Conservation (phyloP, 805 yeast species). For the Saccharomycopsis microspora region DNA sequence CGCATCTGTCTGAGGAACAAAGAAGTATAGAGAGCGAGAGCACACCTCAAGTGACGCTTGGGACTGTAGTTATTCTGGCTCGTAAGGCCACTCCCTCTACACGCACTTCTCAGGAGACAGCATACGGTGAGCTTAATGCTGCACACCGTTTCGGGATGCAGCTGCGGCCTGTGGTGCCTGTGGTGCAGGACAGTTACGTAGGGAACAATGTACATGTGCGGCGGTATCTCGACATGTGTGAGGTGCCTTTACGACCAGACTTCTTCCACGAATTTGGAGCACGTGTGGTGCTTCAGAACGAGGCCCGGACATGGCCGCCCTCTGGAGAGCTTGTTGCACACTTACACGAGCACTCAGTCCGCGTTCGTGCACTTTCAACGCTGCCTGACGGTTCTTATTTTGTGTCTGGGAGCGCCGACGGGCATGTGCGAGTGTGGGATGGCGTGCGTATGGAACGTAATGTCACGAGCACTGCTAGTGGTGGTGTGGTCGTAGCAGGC, state of each 20-base stretch:
- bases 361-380: slow-evolving; percentile 45
- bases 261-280: slow-evolving; percentile 65
- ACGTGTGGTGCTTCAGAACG: slow-evolving; percentile 4
- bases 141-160: neutral
- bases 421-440: slow-evolving; percentile 74
- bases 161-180: slow-evolving; percentile 15
- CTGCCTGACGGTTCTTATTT: slow-evolving; percentile 57
- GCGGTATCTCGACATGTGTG: slow-evolving; percentile 40
- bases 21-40: too few species aligned
- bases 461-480: slow-evolving; percentile 43
- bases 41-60: slow-evolving; percentile 9
- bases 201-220: slow-evolving; percentile 58
- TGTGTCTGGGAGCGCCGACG: slow-evolving; percentile 69
- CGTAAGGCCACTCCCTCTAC: slow-evolving; percentile 30
- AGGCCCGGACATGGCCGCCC: slow-evolving; percentile 24
- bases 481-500: slow-evolving; percentile 19
- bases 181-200: slow-evolving; percentile 45
- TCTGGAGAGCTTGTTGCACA: slow-evolving; percentile 50
- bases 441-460: slow-evolving; percentile 50
- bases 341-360: slow-evolving; percentile 48
- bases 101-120: slow-evolving; percentile 28
- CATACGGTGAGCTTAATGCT: slow-evolving; percentile 32
- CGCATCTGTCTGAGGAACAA: slow-evolving; percentile 7
- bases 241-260: slow-evolving; percentile 43
- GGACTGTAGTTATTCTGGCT: slow-evolving; percentile 25